Conservation (phyloP, 1,139 yeast genomes). For the Hansenula lynferdii region DNA sequence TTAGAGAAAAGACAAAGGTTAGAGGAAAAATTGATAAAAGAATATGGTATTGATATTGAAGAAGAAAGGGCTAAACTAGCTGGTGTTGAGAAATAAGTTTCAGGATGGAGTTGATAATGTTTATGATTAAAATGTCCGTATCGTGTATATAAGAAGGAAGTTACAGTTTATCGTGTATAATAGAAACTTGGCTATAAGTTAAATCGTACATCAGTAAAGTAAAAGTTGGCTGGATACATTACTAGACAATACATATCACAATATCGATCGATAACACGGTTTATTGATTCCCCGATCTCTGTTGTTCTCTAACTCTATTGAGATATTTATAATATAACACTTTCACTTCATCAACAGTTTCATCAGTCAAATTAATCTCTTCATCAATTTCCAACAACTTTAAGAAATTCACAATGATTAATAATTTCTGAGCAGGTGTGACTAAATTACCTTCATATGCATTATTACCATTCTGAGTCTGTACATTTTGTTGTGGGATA, state of each 20-base stretch:
- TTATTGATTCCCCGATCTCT: too few relatives aligned
- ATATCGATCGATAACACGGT: too few relatives aligned
- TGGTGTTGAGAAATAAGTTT: slow-evolving; percentile 8
- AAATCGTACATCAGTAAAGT: too few relatives aligned
- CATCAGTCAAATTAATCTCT: neutral
- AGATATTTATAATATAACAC: neutral
- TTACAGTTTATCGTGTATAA: too few relatives aligned
- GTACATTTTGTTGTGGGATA: too few relatives aligned
- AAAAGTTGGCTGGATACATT: too few relatives aligned
- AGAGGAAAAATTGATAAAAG: slow-evolving; percentile 66
- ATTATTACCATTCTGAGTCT: too few relatives aligned
- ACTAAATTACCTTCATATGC: neutral
- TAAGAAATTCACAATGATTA: slow-evolving; percentile 7
- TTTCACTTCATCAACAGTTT: neutral
- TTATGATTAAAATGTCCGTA: too few relatives aligned
- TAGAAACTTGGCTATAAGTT: too few relatives aligned
- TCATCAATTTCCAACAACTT: slow-evolving; percentile 1
- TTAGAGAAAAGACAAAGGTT: slow-evolving; percentile 66
- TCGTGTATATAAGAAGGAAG: too few relatives aligned
- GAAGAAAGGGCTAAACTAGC: slow-evolving; percentile 31
- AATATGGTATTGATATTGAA: slow-evolving; percentile 55
- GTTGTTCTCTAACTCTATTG: slow-evolving; percentile 1
- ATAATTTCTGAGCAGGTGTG: slow-evolving; percentile 2
- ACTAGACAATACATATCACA: too few relatives aligned
- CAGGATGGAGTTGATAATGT: too few relatives aligned